Conservation (phyloP, 202 grass and related monocot species). For the Elaeis oleifera region DNA sequence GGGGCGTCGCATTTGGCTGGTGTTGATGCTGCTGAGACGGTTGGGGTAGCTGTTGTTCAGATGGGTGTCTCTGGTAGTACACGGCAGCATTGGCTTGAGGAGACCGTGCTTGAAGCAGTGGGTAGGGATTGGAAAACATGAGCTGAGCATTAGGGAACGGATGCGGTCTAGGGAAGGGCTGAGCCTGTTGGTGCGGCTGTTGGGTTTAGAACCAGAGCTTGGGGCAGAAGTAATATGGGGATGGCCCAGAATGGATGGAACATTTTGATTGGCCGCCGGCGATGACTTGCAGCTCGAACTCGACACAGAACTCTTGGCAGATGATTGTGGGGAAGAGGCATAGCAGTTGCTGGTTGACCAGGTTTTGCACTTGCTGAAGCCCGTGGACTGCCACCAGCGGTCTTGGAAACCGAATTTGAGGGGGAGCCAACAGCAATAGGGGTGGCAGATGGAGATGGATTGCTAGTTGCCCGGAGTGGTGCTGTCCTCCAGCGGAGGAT, state of each 20-base stretch:
- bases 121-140: slow-evolving; percentile 43
- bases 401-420: slow-evolving; percentile 74
- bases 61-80: slow-evolving; percentile 50
- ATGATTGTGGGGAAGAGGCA: slow-evolving; percentile 55
- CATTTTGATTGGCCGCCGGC: slow-evolving; percentile 35
- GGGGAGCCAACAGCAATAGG: slow-evolving; percentile 51
- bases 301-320: slow-evolving; percentile 48
- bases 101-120: slow-evolving; percentile 24
- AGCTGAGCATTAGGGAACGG: slow-evolving; percentile 38
- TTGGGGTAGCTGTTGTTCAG: slow-evolving; percentile 50
- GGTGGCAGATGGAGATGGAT: slow-evolving; percentile 59
- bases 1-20: slow-evolving; percentile 11
- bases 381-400: slow-evolving; percentile 58
- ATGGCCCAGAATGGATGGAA: slow-evolving; percentile 79
- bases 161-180: slow-evolving; percentile 36
- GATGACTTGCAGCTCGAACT: slow-evolving; percentile 49
- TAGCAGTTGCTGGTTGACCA: slow-evolving; percentile 23
- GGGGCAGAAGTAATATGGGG: slow-evolving; percentile 35
- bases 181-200: slow-evolving; percentile 45
- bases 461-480: slow-evolving; percentile 24
- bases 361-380: slow-evolving; percentile 53
- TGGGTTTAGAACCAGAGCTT: slow-evolving; percentile 34
- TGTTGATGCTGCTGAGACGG: slow-evolving; percentile 41
- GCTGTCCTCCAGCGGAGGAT: slow-evolving; percentile 1
- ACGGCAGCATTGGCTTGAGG: slow-evolving; percentile 27